A percentile compares a stretch with the other conserved stretches of the same genome.
Conservation (phyloP, 805 yeast species). For the Teunomyces pallodes region DNA sequence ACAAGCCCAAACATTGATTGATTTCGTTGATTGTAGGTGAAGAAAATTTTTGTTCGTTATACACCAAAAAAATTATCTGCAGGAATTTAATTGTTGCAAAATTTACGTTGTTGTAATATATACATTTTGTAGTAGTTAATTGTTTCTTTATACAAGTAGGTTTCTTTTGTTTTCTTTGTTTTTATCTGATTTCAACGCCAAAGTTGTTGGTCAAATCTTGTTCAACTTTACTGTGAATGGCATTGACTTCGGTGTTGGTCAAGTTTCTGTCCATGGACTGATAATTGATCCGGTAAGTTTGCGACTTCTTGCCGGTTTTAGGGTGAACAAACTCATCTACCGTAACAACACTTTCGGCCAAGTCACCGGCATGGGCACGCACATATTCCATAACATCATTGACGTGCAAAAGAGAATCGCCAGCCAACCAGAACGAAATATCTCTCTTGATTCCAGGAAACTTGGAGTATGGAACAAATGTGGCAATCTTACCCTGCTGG, state of each 20-base stretch:
- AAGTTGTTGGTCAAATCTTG: constrained; percentile 49
- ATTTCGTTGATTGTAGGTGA: neutral
- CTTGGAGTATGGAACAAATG: constrained; percentile 85
- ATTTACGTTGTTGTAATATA: neutral
- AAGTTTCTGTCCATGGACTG: constrained; percentile 95
- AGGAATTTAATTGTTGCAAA: neutral
- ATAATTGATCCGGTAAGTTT: constrained; percentile 86
- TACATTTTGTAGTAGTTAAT: neutral
- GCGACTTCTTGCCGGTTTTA: constrained; percentile 69
- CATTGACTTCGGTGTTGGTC: constrained; percentile 81
- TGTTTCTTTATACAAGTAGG: neutral
- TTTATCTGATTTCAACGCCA: constrained; percentile 53
- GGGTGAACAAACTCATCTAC: constrained; percentile 86
- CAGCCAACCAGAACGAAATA: constrained; percentile 86
- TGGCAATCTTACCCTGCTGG: constrained; percentile 56
- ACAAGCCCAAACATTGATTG: constrained; percentile 11
- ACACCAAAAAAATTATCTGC: neutral
- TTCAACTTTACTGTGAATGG: constrained; percentile 65
- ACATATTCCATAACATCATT: constrained; percentile 95
- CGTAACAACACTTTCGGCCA: constrained; percentile 79
- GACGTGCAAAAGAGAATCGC: constrained; percentile 54
- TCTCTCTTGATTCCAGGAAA: constrained; percentile 87
- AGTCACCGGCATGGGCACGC: constrained; percentile 77
- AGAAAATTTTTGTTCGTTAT: constrained; percentile 1
- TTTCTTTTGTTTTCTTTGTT: neutral